Conservation (phyloP, 1,284 basidiomycete genomes). For the Athelia psychrophila region DNA sequence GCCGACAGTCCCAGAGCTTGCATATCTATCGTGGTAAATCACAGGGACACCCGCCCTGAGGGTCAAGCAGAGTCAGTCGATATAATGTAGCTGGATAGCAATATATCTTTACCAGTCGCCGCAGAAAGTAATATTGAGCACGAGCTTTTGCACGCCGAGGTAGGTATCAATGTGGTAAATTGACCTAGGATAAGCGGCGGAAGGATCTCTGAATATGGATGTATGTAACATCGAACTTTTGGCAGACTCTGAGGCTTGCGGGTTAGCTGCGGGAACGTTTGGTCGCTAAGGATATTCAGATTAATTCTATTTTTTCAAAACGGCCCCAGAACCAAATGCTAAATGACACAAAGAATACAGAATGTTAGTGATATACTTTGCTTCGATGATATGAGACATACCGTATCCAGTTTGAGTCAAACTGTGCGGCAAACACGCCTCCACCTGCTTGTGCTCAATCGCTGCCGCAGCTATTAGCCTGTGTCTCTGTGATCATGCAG, state of each 20-base stretch:
- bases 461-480: constrained; percentile 54
- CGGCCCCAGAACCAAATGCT: constrained; percentile 82
- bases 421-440: constrained; percentile 71
- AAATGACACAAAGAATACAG: neutral
- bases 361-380: too few species aligned
- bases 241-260: constrained; percentile 26
- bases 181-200: constrained; percentile 44
- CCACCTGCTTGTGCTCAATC: constrained; percentile 66
- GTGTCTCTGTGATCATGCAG: constrained; percentile 60
- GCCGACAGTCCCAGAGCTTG: constrained; percentile 33
- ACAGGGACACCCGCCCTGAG: constrained; percentile 49
- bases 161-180: constrained; percentile 44
- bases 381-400: constrained; percentile 37
- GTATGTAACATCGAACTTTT: constrained; percentile 44
- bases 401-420: constrained; percentile 57
- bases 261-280: constrained; percentile 40
- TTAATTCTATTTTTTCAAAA: constrained; percentile 4
- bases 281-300: constrained; percentile 29
- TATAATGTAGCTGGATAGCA: too few species aligned
- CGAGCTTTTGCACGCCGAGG: constrained; percentile 51
- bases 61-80: constrained; percentile 1
- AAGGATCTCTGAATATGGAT: constrained; percentile 49
- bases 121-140: constrained; percentile 59
- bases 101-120: constrained; percentile 43
- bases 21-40: constrained; percentile 26